These are phyloP conservation scores for Epichloe scottii DNA, from an alignment of 2,329 filamentous ascomycete species.

Conservation along the genomic window DNA sequence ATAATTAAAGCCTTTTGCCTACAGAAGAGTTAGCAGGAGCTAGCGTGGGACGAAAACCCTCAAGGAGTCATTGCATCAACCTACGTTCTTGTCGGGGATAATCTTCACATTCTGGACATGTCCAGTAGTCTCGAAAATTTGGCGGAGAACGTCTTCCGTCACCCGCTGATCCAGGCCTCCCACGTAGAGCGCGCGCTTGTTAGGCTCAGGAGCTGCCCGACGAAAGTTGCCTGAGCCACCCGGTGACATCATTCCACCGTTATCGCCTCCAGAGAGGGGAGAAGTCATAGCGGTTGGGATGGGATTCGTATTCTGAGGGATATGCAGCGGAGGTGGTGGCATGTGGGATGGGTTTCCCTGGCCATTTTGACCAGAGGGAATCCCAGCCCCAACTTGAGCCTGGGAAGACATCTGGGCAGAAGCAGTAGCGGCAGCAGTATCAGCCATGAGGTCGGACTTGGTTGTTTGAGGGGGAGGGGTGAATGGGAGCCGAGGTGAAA, in stretches of 20 bases:
- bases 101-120: slow-evolving; percentile 99
- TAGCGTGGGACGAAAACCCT: slow-evolving; percentile 6
- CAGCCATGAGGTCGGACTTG: slow-evolving; percentile 50
- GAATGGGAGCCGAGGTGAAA: not conserved
- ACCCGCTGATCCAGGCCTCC: slow-evolving; percentile 90
- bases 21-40: slow-evolving; percentile 21
- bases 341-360: slow-evolving; percentile 64
- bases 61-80: slow-evolving; percentile 25
- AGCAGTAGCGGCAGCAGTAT: slow-evolving; percentile 52
- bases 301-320: slow-evolving; percentile 91
- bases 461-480: not conserved
- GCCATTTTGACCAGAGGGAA: slow-evolving; percentile 44
- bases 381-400: slow-evolving; percentile 49
- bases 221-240: slow-evolving; percentile 71
- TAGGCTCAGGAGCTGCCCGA: slow-evolving; percentile 90
- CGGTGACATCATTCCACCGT: slow-evolving; percentile 66
- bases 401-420: slow-evolving; percentile 58
- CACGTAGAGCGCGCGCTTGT: slow-evolving; percentile 94
- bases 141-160: slow-evolving; percentile 88
- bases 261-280: slow-evolving; percentile 58
- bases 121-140: slow-evolving; percentile 97
- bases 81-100: slow-evolving; percentile 98
- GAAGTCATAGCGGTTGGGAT: slow-evolving; percentile 89
- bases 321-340: slow-evolving; percentile 83
- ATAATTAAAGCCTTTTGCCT: slow-evolving; percentile 97